These are phyloP conservation scores for Chrysoporthe puriensis DNA, from an alignment of 2,329 filamentous ascomycete genomes.

Conservation along the genomic window DNA sequence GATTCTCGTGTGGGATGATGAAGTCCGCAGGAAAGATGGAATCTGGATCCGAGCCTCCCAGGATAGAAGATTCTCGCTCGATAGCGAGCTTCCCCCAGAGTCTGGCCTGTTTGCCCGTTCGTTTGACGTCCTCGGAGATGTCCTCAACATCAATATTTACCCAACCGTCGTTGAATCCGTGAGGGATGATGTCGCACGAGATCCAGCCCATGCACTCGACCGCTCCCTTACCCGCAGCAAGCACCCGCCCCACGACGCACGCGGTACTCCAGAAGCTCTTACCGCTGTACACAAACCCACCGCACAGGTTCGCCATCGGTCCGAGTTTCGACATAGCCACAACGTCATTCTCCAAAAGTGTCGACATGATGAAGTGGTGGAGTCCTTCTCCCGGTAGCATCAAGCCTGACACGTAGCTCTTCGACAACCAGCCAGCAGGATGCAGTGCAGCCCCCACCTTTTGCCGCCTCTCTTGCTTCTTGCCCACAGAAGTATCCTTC, in stretches of 20 bases:
- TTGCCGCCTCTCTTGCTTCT: constrained; percentile 48
- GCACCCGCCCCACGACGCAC: constrained; percentile 66
- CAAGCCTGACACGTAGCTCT: constrained; percentile 68
- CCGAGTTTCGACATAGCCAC: constrained; percentile 62
- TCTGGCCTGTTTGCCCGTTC: constrained; percentile 58
- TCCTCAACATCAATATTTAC: constrained; percentile 61
- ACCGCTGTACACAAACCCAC: constrained; percentile 64
- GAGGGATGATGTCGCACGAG: constrained; percentile 61
- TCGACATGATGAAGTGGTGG: constrained; percentile 67
- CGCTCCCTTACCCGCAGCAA: constrained; percentile 64
- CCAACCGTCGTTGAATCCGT: constrained; percentile 59
- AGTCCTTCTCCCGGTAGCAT: constrained; percentile 67
- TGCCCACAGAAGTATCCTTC: constrained; percentile 34
- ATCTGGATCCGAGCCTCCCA: constrained; percentile 59
- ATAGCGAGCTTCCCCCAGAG: constrained; percentile 64
- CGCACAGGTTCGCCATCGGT: constrained; percentile 63
- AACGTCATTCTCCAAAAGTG: constrained; percentile 66
- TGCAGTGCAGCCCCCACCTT: constrained; percentile 62
- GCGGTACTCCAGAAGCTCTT: constrained; percentile 73
- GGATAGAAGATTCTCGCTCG: constrained; percentile 62
- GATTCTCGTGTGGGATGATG: constrained; percentile 61
- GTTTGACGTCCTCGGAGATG: constrained; percentile 53
- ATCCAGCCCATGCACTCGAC: constrained; percentile 72
- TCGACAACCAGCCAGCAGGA: constrained; percentile 67
- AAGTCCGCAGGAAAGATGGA: constrained; percentile 65